Evolutionary conservation across 305 asterid species (phyloP).

Genomic region (Plantago lanceolata): DNA sequence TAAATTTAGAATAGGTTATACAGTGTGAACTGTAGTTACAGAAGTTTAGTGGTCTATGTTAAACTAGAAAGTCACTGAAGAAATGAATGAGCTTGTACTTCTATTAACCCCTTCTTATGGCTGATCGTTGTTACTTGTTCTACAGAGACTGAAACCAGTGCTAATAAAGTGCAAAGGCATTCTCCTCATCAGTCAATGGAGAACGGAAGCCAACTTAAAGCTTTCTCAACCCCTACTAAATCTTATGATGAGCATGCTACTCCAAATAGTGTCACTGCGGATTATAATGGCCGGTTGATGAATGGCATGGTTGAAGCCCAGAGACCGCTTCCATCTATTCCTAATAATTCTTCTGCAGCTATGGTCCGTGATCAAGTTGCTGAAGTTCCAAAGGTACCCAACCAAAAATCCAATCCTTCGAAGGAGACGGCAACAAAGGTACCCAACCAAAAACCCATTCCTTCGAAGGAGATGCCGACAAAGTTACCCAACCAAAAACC

Average conservation of each 20-base stretch:
- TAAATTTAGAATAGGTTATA: too few relatives aligned
- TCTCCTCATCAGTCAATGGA: slow-evolving; percentile 38
- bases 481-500: too few relatives aligned
- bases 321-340: slow-evolving; percentile 28
- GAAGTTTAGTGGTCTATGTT: too few relatives aligned
- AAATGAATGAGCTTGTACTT: slow-evolving; percentile 24
- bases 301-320: slow-evolving; percentile 46
- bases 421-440: too few relatives aligned
- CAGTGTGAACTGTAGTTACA: too few relatives aligned
- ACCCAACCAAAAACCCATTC: too few relatives aligned
- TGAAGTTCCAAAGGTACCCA: too few relatives aligned
- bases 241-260: slow-evolving; percentile 31
- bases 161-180: slow-evolving; percentile 43
- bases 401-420: too few relatives aligned
- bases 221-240: slow-evolving; percentile 30
- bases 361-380: slow-evolving; percentile 25
- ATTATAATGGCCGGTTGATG: slow-evolving; percentile 27
- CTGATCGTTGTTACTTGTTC: slow-evolving; percentile 38
- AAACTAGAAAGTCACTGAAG: background rate
- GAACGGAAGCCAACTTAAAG: slow-evolving; percentile 53
- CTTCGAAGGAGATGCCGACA: too few relatives aligned
- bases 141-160: slow-evolving; percentile 61
- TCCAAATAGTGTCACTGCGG: slow-evolving; percentile 31
- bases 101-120: slow-evolving; percentile 25
- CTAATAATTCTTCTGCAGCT: slow-evolving; percentile 27